phyloP scores from a whole-genome alignment of 225 moss, liverwort and hornwort genomes.

The Bryum argenteum region DNA sequence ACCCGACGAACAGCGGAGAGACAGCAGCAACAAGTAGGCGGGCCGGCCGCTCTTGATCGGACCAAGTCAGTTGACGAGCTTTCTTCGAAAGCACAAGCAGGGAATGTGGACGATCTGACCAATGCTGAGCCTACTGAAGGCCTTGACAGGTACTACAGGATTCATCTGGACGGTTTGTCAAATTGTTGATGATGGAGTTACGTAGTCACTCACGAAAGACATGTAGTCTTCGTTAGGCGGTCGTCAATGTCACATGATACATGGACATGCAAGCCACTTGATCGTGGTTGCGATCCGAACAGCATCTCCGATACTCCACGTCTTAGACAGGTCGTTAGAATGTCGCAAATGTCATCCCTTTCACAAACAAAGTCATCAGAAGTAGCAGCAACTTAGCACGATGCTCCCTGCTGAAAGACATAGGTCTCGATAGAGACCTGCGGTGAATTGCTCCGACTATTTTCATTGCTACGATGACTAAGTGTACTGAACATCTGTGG shows the following conservation, averaged over 20 bases:
- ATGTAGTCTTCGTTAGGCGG: not conserved
- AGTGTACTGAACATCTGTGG: constrained; percentile 16
- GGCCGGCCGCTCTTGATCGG: constrained; percentile 23
- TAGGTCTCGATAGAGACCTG: not conserved
- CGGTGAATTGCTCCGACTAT: not conserved
- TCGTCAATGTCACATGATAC: not conserved
- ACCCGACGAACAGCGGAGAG: constrained; percentile 27
- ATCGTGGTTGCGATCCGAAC: not conserved
- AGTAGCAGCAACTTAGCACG: not conserved
- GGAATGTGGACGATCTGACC: constrained; percentile 29
- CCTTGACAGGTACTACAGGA: constrained; percentile 42
- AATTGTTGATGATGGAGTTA: constrained; percentile 3
- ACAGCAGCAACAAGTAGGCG: constrained; percentile 35
- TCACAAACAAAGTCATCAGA: no score
- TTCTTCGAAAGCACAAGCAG: constrained; percentile 33
- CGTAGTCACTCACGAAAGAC: not conserved
- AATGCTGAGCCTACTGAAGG: constrained; percentile 27
- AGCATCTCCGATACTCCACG: no score
- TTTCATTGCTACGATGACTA: not conserved
- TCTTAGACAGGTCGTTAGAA: no score
- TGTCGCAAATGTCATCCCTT: no score
- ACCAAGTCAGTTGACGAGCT: constrained; percentile 34
- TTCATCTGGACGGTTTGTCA: constrained; percentile 16
- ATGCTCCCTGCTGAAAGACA: constrained; percentile 3
- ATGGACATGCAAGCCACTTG: constrained; percentile 2